phyloP scores from a whole-genome alignment of 2,329 filamentous ascomycete species.

The Diaporthe sp. region DNA sequence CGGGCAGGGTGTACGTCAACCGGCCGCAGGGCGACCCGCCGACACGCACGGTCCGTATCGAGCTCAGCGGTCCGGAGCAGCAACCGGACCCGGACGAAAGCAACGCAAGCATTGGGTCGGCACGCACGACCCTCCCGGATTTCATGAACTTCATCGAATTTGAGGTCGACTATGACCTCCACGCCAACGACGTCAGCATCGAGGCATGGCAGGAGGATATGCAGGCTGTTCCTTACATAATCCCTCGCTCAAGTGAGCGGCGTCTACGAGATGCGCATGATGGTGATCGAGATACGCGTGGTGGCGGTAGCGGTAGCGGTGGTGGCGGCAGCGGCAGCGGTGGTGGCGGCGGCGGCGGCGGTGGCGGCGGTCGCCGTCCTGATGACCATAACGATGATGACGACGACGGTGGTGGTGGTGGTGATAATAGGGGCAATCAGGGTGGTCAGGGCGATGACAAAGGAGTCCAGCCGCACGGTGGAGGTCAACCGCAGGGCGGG shows the following conservation, averaged over 20 bases:
- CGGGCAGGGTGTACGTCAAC: neutral
- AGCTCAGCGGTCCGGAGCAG: neutral
- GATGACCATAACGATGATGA: no score
- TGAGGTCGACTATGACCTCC: neutral
- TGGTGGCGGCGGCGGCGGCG: constrained; percentile 17
- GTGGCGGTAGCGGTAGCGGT: constrained; percentile 5
- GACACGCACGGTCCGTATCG: neutral
- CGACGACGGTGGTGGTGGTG: neutral
- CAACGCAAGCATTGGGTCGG: neutral
- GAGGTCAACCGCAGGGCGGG: neutral
- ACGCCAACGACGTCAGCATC: neutral
- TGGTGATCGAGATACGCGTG: constrained; percentile 9
- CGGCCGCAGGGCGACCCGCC: neutral
- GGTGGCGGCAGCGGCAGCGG: constrained; percentile 12
- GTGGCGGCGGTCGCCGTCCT: constrained; percentile 31
- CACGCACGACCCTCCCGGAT: neutral
- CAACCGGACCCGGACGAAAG: neutral
- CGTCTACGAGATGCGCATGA: neutral
- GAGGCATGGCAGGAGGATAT: neutral
- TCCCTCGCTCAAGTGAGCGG: neutral
- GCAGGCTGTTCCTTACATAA: neutral
- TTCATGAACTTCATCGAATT: constrained; percentile 15
- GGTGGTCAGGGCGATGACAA: neutral
- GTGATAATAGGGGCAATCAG: neutral
- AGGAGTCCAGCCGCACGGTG: neutral